A percentile compares a stretch with the other conserved stretches of the same genome.
Evolutionary conservation across 306 rosid genomes (phyloP).

Genomic region (Cicer pinnatifidum): DNA sequence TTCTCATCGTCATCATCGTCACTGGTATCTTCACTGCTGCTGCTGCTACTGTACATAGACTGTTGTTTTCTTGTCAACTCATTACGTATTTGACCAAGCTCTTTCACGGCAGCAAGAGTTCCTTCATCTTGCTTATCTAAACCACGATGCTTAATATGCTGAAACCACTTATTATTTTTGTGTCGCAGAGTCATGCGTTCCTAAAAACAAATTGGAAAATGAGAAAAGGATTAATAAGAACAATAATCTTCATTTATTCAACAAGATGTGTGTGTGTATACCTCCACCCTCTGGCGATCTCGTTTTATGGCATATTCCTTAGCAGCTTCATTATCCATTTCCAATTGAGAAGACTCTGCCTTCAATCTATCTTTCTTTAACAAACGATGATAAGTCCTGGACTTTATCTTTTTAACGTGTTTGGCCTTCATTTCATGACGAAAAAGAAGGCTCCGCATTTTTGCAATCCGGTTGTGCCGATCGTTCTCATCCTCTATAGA

Average conservation of each 20-base stretch:
- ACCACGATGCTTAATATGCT: constrained; percentile 75
- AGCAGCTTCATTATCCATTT: constrained; percentile 82
- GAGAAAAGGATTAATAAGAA: constrained; percentile 34
- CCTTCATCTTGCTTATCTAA: constrained; percentile 82
- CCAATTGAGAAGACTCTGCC: constrained; percentile 53
- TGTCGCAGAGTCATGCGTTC: constrained; percentile 89
- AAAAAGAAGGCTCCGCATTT: constrained; percentile 88
- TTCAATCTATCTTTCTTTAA: constrained; percentile 80
- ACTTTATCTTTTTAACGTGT: constrained; percentile 84
- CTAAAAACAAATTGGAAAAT: constrained; percentile 52
- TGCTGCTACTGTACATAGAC: constrained; percentile 69
- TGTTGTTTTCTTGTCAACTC: constrained; percentile 81
- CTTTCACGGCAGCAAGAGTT: constrained; percentile 83
- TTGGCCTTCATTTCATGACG: constrained; percentile 80
- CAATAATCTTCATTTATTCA: not conserved
- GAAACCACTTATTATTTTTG: constrained; percentile 73
- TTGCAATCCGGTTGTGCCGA: constrained; percentile 82
- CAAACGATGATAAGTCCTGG: constrained; percentile 78
- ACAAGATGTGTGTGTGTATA: constrained; percentile 32
- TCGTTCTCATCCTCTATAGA: constrained; percentile 83
- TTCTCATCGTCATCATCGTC: constrained; percentile 63
- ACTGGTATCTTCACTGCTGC: constrained; percentile 70
- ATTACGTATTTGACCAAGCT: constrained; percentile 69
- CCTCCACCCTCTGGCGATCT: constrained; percentile 86
- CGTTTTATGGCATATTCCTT: constrained; percentile 77